Conservation (phyloP, 805 yeast species). For the Sugiyamaella lignohabitans region DNA sequence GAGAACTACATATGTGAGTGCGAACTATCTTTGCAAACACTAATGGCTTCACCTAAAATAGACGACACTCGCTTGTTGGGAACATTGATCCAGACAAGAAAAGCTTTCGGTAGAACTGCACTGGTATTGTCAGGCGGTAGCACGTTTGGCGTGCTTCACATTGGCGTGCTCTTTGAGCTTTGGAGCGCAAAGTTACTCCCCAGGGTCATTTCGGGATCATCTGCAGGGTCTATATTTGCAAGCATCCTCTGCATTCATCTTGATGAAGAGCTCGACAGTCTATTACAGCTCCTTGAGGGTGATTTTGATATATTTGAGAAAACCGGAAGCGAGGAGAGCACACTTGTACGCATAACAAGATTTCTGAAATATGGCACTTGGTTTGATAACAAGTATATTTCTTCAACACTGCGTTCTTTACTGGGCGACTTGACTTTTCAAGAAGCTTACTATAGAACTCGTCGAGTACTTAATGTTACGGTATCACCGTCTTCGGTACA, state of each 20-base stretch:
- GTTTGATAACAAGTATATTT: slow-evolving; percentile 69
- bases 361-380: slow-evolving; percentile 83
- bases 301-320: slow-evolving; percentile 55
- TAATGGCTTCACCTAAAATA: slow-evolving; percentile 29
- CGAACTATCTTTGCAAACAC: slow-evolving; percentile 39
- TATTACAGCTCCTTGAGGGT: slow-evolving; percentile 45
- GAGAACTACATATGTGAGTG: slow-evolving; percentile 83
- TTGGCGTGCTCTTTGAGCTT: slow-evolving; percentile 81
- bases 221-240: slow-evolving; percentile 95
- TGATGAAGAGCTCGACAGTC: slow-evolving; percentile 52
- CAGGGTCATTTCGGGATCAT: slow-evolving; percentile 82
- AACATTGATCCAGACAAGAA: slow-evolving; percentile 78
- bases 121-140: slow-evolving; percentile 95
- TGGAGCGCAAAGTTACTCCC: slow-evolving; percentile 74
- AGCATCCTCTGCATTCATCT: slow-evolving; percentile 77
- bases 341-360: slow-evolving; percentile 46
- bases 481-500: slow-evolving; percentile 88
- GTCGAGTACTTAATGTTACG: slow-evolving; percentile 85
- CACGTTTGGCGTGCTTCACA: slow-evolving; percentile 85
- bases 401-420: slow-evolving; percentile 65
- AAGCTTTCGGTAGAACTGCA: slow-evolving; percentile 91
- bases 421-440: slow-evolving; percentile 88
- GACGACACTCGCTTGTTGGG: slow-evolving; percentile 69
- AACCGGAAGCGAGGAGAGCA: slow-evolving; percentile 46
- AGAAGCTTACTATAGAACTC: slow-evolving; percentile 91